Conservation (phyloP, 768 basidiomycete species). For the Coprinopsis strossmayeri region DNA sequence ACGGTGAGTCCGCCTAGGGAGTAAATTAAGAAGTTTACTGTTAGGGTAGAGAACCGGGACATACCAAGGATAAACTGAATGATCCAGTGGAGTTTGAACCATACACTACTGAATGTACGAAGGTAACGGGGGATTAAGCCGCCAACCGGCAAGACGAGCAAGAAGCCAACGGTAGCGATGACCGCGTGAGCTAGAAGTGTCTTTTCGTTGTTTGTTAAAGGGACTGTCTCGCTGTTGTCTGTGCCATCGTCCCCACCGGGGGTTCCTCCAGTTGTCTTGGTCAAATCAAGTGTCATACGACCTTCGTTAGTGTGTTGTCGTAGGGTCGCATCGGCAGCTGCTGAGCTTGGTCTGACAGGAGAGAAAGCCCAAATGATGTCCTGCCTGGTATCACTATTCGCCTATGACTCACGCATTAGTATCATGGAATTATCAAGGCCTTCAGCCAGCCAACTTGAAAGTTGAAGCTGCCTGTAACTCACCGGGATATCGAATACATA, state of each 20-base stretch:
- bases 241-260: constrained; percentile 9
- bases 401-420: constrained; percentile 28
- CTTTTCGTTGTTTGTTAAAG: constrained; percentile 40
- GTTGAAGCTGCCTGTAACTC: constrained; percentile 19
- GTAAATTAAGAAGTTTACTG: constrained; percentile 9
- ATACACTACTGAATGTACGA: constrained; percentile 37
- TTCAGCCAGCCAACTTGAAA: no score
- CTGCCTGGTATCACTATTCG: constrained; percentile 33
- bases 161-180: constrained; percentile 42
- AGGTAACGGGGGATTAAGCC: constrained; percentile 48
- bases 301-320: constrained; percentile 42
- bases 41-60: not conserved
- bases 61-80: constrained; percentile 42
- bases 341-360: constrained; percentile 37
- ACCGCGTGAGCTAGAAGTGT: constrained; percentile 51
- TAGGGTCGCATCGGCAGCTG: constrained; percentile 37
- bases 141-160: constrained; percentile 47
- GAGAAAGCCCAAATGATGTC: constrained; percentile 58
- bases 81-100: constrained; percentile 51
- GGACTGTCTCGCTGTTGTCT: constrained; percentile 17
- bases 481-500: constrained; percentile 49
- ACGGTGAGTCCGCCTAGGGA: constrained; percentile 36
- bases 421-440: no score
- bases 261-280: constrained; percentile 24
- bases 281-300: constrained; percentile 37